Evolutionary conservation across 2,329 filamentous ascomycete species (phyloP).

Genomic region (Myriangium duriaei): DNA sequence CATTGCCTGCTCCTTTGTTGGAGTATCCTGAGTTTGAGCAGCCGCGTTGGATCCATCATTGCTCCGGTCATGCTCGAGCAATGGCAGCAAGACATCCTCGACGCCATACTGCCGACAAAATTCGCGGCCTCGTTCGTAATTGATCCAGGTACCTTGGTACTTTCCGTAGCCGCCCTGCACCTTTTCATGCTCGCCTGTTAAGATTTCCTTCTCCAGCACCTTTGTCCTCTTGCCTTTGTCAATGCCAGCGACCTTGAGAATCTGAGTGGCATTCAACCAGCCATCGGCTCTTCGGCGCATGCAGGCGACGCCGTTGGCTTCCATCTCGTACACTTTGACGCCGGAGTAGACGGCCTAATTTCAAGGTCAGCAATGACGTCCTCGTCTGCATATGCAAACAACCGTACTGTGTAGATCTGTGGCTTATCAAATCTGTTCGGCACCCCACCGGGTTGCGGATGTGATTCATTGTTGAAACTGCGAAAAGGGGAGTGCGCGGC

Average conservation of each 20-base stretch:
- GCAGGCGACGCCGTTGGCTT: conserved; percentile 81
- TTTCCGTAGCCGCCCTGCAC: conserved; percentile 97
- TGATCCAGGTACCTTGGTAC: conserved; percentile 98
- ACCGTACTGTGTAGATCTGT: conserved; percentile 38
- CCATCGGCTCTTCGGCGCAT: conserved; percentile 93
- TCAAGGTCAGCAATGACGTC: not conserved
- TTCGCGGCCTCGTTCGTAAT: conserved; percentile 79
- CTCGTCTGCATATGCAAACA: not conserved
- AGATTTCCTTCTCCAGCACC: conserved; percentile 93
- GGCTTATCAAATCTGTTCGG: conserved; percentile 23
- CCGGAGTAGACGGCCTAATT: conserved; percentile 77
- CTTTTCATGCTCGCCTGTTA: conserved; percentile 93
- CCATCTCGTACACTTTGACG: conserved; percentile 97
- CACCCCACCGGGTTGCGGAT: conserved; percentile 6
- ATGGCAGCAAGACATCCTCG: conserved; percentile 60
- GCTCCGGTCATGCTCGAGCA: conserved; percentile 70
- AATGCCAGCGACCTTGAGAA: conserved; percentile 91
- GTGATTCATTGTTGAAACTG: conserved; percentile 8
- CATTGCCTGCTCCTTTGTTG: conserved; percentile 98
- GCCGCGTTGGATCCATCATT: conserved; percentile 56
- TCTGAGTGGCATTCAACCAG: conserved; percentile 97
- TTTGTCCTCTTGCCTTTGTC: conserved; percentile 97
- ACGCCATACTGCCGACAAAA: conserved; percentile 73
- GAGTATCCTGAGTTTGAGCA: conserved; percentile 73
- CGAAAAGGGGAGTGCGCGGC: conserved; percentile 4